phyloP scores from a whole-genome alignment of 495 filamentous ascomycete species.

The Aspergillus cavernicola region DNA sequence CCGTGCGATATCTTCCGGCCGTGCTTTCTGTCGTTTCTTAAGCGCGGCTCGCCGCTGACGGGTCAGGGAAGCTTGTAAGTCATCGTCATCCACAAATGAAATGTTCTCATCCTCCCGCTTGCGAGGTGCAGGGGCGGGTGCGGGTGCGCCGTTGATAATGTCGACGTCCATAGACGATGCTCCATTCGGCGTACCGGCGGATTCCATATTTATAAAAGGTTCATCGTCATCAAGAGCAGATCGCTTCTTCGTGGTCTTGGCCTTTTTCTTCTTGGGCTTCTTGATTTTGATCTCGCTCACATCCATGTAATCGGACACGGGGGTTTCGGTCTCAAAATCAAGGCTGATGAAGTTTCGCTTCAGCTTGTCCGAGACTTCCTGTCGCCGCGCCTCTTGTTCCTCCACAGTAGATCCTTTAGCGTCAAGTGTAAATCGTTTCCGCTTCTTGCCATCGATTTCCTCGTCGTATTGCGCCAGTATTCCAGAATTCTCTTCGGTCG shows the following conservation, averaged over 20 bases:
- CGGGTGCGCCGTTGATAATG: constrained; percentile 33
- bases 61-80: constrained; percentile 81
- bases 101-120: constrained; percentile 63
- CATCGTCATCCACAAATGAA: constrained; percentile 85
- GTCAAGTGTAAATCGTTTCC: constrained; percentile 83
- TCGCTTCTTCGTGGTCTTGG: constrained; percentile 67
- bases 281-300: constrained; percentile 79
- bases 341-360: constrained; percentile 71
- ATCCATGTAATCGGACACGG: constrained; percentile 83
- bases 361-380: constrained; percentile 53
- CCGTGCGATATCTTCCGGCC: constrained; percentile 80
- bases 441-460: constrained; percentile 88
- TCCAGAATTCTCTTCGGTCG: constrained; percentile 60
- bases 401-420: constrained; percentile 66
- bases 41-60: constrained; percentile 74
- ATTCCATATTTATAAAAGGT: constrained; percentile 50
- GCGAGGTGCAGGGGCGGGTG: constrained; percentile 37
- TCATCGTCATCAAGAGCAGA: constrained; percentile 73
- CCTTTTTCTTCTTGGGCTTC: constrained; percentile 93
- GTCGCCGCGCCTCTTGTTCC: constrained; percentile 55
- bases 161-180: constrained; percentile 75
- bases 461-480: constrained; percentile 91
- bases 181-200: constrained; percentile 37
- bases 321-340: constrained; percentile 62
- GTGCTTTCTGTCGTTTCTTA: constrained; percentile 82